Percentiles rank a stretch among this genome's conserved stretches.
Evolutionary conservation across 139 green algal species (phyloP).

Genomic region (Edaphochlamys debaryana): DNA sequence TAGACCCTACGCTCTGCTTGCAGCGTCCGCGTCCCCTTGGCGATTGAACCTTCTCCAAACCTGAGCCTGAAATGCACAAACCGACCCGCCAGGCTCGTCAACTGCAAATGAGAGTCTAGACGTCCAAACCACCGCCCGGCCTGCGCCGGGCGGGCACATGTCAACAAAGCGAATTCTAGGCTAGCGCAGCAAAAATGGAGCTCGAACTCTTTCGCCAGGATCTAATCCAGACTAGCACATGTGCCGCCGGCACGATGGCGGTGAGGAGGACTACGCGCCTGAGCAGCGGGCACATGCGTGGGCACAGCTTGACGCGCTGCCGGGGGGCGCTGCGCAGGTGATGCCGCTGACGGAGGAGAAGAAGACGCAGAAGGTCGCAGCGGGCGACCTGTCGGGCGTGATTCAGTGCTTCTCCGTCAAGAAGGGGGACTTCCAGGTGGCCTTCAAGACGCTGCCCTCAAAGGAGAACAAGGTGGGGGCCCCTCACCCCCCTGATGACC

Average conservation of each 20-base stretch:
- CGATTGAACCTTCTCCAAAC: no score
- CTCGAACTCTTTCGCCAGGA: conserved; percentile 68
- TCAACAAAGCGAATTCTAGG: no score
- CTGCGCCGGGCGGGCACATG: no score
- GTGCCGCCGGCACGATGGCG: conserved; percentile 53
- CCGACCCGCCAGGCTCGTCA: no score
- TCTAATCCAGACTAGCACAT: conserved; percentile 65
- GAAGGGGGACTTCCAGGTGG: conserved; percentile 58
- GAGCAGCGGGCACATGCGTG: background rate
- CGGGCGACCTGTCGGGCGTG: conserved; percentile 72
- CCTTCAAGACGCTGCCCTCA: conserved; percentile 74
- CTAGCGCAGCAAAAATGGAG: no score
- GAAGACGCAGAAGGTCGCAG: conserved; percentile 77
- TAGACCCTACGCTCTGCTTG: no score
- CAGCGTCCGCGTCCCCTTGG: no score
- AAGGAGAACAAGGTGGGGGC: conserved; percentile 36
- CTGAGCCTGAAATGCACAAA: no score
- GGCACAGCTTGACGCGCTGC: background rate
- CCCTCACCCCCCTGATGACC: no score
- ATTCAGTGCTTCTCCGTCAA: conserved; percentile 75
- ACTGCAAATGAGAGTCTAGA: no score
- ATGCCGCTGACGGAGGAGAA: conserved; percentile 66
- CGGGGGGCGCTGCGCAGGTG: conserved; percentile 47
- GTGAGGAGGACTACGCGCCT: conserved; percentile 26
- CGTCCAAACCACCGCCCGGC: no score